A percentile compares a stretch with the other conserved stretches of the same genome.
These are phyloP conservation scores for Agrostemma githago DNA, from an alignment of 148 eudicot genomes.

Conservation along the genomic window DNA sequence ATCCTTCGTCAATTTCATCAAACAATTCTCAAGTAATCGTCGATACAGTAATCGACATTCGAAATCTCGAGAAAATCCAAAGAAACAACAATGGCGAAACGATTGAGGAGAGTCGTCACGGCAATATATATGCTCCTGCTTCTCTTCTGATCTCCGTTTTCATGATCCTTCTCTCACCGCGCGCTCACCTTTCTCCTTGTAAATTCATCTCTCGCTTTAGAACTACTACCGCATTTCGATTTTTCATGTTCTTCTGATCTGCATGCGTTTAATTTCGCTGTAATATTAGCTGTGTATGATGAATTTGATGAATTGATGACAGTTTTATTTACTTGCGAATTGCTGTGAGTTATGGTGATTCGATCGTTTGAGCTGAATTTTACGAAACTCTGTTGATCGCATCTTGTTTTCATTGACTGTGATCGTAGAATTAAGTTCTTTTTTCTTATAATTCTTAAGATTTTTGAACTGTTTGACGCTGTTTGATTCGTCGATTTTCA, in stretches of 20 bases:
- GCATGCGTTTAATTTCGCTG: not conserved
- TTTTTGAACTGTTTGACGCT: not conserved
- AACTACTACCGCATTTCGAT: not conserved
- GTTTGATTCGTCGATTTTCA: not conserved
- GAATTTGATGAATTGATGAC: not conserved
- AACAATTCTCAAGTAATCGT: not conserved
- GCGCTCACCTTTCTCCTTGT: constrained; percentile 65
- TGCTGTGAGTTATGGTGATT: not conserved
- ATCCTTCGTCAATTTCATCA: not conserved
- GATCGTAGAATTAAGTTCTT: not conserved
- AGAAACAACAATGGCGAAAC: constrained; percentile 56
- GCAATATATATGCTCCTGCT: constrained; percentile 64
- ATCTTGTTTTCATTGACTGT: not conserved
- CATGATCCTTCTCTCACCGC: constrained; percentile 32
- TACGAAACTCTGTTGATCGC: not conserved
- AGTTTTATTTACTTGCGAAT: not conserved
- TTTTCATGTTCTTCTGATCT: not conserved
- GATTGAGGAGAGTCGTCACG: constrained; percentile 49
- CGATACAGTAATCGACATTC: not conserved
- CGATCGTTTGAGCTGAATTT: not conserved
- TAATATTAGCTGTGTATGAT: not conserved
- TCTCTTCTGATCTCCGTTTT: constrained; percentile 41
- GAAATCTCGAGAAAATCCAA: not conserved
- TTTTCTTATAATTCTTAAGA: not conserved
- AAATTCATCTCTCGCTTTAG: constrained; percentile 25